Conservation (phyloP, 2,329 filamentous ascomycete genomes). For the Claviceps africana region DNA sequence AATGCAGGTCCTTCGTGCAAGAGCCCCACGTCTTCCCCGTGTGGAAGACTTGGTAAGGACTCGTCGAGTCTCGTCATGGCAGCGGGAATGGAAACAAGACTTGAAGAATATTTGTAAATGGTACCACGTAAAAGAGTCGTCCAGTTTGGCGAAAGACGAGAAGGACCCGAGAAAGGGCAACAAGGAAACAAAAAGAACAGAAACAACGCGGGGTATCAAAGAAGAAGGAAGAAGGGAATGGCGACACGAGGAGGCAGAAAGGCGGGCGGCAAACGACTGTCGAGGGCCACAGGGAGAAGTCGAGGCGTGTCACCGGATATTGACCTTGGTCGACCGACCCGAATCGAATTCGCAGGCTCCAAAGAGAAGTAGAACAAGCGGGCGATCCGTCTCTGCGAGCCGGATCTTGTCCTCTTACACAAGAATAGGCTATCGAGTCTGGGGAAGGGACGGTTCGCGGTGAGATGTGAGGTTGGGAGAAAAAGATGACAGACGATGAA, state of each 20-base stretch:
- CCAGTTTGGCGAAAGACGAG: not conserved
- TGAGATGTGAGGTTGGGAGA: not conserved
- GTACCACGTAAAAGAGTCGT: not conserved
- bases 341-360: not conserved
- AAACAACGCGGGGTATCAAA: not conserved
- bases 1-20: constrained; percentile 30
- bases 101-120: not conserved
- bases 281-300: not conserved
- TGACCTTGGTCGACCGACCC: too few relatives aligned
- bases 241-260: not conserved
- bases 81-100: constrained; percentile 10
- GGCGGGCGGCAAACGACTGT: not conserved
- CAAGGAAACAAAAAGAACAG: not conserved
- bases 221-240: not conserved
- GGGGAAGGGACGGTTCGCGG: not conserved
- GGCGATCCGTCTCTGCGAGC: not conserved
- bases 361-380: not conserved
- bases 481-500: not conserved
- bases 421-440: not conserved
- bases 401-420: not conserved
- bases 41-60: constrained; percentile 19
- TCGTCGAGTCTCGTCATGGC: constrained; percentile 28
- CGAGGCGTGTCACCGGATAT: not conserved
- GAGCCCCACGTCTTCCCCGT: constrained; percentile 31
- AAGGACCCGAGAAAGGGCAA: not conserved